Conservation (phyloP, 805 yeast species). For the Kazachstania taianensis region DNA sequence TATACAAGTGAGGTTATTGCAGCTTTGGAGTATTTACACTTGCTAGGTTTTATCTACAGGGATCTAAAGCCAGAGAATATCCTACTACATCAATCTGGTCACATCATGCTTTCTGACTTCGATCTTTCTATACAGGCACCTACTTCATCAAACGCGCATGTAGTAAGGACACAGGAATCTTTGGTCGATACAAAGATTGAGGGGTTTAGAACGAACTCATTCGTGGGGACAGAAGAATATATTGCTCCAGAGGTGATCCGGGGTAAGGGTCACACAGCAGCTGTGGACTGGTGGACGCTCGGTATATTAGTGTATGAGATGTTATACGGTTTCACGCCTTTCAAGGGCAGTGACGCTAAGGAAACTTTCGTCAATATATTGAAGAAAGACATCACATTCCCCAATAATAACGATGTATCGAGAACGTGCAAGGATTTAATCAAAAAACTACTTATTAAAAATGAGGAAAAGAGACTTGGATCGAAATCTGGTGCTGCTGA, state of each 20-base stretch:
- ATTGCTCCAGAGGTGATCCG: slow-evolving; percentile 97
- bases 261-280: slow-evolving; percentile 95
- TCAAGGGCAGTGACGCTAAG: slow-evolving; percentile 83
- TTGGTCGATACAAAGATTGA: slow-evolving; percentile 82
- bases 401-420: slow-evolving; percentile 56
- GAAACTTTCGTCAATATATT: slow-evolving; percentile 82
- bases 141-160: slow-evolving; percentile 57
- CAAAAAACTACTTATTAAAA: slow-evolving; percentile 74
- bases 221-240: slow-evolving; percentile 98
- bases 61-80: slow-evolving; percentile 97
- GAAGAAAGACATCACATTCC: slow-evolving; percentile 73
- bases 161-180: slow-evolving; percentile 27
- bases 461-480: slow-evolving; percentile 81
- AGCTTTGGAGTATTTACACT: slow-evolving; percentile 87
- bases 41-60: slow-evolving; percentile 95
- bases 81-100: slow-evolving; percentile 90
- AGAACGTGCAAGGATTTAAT: slow-evolving; percentile 72
- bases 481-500: slow-evolving; percentile 93
- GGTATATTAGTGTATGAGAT: slow-evolving; percentile 90
- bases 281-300: slow-evolving; percentile 99
- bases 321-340: slow-evolving; percentile 94
- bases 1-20: slow-evolving; percentile 97
- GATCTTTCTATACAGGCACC: slow-evolving; percentile 87
- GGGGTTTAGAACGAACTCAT: slow-evolving; percentile 93
- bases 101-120: slow-evolving; percentile 94